Evolutionary conservation across 495 filamentous ascomycete species (phyloP).

Genomic region (Podospora pseudoanserina): DNA sequence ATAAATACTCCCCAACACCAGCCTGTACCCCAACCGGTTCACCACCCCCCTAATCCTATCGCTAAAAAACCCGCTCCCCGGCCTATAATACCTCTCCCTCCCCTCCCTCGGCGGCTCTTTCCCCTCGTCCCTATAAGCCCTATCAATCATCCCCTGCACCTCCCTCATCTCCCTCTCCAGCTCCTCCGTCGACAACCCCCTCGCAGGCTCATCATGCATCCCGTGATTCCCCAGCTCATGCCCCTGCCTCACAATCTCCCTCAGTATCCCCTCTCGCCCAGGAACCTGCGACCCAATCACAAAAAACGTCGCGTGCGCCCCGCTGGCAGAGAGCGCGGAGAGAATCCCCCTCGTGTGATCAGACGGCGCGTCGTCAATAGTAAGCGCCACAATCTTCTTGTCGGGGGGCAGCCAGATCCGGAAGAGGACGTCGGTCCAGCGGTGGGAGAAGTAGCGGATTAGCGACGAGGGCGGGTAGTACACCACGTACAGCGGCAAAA

Average conservation of each 20-base stretch:
- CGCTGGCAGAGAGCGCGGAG: constrained; percentile 51
- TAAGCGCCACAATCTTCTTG: constrained; percentile 67
- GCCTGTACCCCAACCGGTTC: constrained; percentile 52
- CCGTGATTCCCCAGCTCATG: constrained; percentile 82
- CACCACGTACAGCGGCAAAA: constrained; percentile 56
- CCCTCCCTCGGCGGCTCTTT: constrained; percentile 26
- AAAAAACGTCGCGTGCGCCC: constrained; percentile 72
- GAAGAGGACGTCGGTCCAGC: constrained; percentile 75
- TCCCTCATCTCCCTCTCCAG: constrained; percentile 40
- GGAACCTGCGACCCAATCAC: constrained; percentile 71
- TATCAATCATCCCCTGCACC: constrained; percentile 49
- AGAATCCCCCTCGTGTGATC: constrained; percentile 69
- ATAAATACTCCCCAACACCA: constrained; percentile 78
- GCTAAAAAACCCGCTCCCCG: constrained; percentile 78
- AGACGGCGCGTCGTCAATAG: constrained; percentile 80
- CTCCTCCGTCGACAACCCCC: constrained; percentile 41
- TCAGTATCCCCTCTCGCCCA: constrained; percentile 55
- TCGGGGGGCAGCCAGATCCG: constrained; percentile 51
- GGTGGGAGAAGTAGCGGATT: constrained; percentile 62
- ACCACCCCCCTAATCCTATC: constrained; percentile 58
- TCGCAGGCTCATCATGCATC: constrained; percentile 74
- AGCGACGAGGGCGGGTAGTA: constrained; percentile 72
- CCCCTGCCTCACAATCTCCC: constrained; percentile 57
- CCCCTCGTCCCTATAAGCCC: constrained; percentile 51
- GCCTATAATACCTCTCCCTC: constrained; percentile 61